phyloP scores from a whole-genome alignment of 352 stramenopile genomes.

The Pythium vanterpoolii region DNA sequence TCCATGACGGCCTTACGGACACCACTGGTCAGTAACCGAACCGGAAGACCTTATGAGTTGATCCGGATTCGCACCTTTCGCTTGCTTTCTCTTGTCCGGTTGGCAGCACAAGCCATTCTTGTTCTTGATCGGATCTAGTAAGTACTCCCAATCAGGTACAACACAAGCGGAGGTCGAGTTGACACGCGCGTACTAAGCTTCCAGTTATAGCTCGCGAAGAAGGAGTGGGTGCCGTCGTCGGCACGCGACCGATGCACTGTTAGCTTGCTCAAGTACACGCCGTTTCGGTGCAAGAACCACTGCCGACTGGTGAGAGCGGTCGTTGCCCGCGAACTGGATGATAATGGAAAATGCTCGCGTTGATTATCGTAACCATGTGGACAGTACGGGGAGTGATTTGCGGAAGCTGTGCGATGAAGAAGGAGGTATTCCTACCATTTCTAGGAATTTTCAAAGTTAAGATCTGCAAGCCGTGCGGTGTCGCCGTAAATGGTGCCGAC shows the following conservation, averaged over 20 bases:
- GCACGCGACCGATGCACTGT: conserved; percentile 12
- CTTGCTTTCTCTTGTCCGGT: no score
- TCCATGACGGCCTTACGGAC: no score
- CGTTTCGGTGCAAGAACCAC: conserved; percentile 19
- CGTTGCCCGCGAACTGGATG: neutral
- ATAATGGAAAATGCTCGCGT: neutral
- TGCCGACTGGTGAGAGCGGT: conserved; percentile 19
- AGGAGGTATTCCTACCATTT: conserved; percentile 3
- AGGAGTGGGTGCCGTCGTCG: conserved; percentile 13
- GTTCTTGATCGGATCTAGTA: no score
- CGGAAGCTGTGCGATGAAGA: conserved; percentile 17
- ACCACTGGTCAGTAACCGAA: no score
- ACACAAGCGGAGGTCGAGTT: neutral
- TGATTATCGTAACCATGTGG: neutral
- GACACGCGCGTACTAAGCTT: conserved; percentile 9
- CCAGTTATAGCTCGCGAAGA: conserved; percentile 15
- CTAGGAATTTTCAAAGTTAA: conserved; percentile 17
- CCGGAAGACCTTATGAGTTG: no score
- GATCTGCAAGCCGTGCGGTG: conserved; percentile 16
- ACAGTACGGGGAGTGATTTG: conserved; percentile 21
- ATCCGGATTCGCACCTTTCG: no score
- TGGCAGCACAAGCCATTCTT: no score
- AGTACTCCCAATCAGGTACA: no score
- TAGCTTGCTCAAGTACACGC: conserved; percentile 6
- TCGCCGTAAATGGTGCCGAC: neutral